A percentile compares a stretch with the other conserved stretches of the same genome.
phyloP scores from a whole-genome alignment of 768 basidiomycete genomes.

The Termitomyces sp. region DNA sequence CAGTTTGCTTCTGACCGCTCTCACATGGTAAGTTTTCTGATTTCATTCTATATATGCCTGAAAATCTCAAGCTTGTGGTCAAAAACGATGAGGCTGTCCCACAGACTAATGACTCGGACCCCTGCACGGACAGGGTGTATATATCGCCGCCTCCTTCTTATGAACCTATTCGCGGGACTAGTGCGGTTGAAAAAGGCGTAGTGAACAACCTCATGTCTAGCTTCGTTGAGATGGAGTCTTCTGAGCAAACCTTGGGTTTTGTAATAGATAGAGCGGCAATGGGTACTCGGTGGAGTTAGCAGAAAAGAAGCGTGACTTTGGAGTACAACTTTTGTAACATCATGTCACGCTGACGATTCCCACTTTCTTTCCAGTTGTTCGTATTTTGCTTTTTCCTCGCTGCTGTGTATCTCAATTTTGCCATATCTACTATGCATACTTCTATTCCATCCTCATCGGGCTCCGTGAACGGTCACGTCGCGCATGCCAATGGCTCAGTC shows the following conservation, averaged over 20 bases:
- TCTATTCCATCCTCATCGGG: constrained; percentile 34
- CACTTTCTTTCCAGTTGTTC: constrained; percentile 7
- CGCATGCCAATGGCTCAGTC: constrained; percentile 43
- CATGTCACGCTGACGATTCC: constrained; percentile 13
- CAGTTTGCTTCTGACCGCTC: constrained; percentile 71
- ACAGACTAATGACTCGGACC: background rate
- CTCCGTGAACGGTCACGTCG: constrained; percentile 46
- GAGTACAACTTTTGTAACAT: constrained; percentile 10
- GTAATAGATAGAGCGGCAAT: constrained; percentile 27
- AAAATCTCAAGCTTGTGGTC: constrained; percentile 4
- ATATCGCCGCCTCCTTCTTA: constrained; percentile 43
- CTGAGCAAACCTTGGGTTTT: constrained; percentile 30
- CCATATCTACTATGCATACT: constrained; percentile 21
- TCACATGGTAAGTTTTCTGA: constrained; percentile 51
- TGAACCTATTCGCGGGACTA: constrained; percentile 39
- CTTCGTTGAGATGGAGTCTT: constrained; percentile 45
- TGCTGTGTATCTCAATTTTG: constrained; percentile 5
- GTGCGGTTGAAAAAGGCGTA: constrained; percentile 30
- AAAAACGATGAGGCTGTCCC: background rate
- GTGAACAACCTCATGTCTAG: constrained; percentile 51
- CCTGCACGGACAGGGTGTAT: constrained; percentile 21
- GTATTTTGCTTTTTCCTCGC: constrained; percentile 5
- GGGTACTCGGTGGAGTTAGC: background rate
- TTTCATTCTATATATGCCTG: background rate
- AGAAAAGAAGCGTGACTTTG: constrained; percentile 1